A percentile compares a stretch with the other conserved stretches of the same genome.
phyloP scores from a whole-genome alignment of 768 basidiomycete genomes.

The Mycena amicta region DNA sequence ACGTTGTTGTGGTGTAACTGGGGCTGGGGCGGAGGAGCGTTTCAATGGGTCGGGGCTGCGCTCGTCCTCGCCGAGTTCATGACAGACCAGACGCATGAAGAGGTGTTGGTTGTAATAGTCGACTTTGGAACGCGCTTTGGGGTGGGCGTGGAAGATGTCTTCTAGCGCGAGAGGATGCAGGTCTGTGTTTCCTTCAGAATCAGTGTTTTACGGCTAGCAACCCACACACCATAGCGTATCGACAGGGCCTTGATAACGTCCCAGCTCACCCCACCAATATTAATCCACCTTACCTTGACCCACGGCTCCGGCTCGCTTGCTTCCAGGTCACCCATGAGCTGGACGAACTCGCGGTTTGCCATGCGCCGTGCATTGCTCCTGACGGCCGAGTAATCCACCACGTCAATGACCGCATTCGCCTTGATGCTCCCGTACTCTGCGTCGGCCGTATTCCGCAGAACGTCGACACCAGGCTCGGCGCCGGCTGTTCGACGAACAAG shows the following conservation, averaged over 20 bases:
- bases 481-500: constrained; percentile 42
- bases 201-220: too few relatives aligned
- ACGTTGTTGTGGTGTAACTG: background rate
- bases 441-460: constrained; percentile 57
- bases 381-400: constrained; percentile 65
- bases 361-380: constrained; percentile 53
- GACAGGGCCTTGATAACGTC: constrained; percentile 71
- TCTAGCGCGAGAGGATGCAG: constrained; percentile 74
- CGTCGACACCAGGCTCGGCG: constrained; percentile 74
- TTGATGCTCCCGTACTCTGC: constrained; percentile 57
- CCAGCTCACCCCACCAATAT: constrained; percentile 69
- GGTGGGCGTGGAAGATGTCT: constrained; percentile 60
- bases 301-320: constrained; percentile 54
- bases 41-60: constrained; percentile 1
- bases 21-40: background rate
- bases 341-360: constrained; percentile 60
- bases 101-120: constrained; percentile 74
- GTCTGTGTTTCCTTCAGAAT: constrained; percentile 36
- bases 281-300: constrained; percentile 77
- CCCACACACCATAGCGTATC: constrained; percentile 57
- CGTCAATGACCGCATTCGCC: constrained; percentile 63
- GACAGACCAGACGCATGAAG: constrained; percentile 70
- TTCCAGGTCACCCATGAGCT: constrained; percentile 45
- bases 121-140: constrained; percentile 60
- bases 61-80: constrained; percentile 49